Evolutionary conservation across 2,329 filamentous ascomycete species (phyloP), one percentile per base, ranked within the genome.

Genomic region (Arthrobotrys entomopaga): DNA sequence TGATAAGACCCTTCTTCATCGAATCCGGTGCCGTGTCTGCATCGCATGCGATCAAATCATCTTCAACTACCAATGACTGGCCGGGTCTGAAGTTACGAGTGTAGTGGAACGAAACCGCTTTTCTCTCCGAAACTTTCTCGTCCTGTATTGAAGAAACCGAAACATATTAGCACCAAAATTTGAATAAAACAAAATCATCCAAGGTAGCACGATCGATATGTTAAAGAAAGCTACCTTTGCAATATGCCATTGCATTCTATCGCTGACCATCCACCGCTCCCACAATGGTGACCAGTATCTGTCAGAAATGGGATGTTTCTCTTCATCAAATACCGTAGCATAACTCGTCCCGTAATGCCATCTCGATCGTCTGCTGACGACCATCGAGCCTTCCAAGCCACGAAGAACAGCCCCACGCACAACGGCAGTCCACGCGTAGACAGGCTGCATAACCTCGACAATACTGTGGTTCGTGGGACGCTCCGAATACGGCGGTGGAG

Each of bases 211-310:
- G 3, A 43, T 38, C 15, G 43, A 11, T 0, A 19, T 1, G 13
- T 50, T 65, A 81, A 84, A 77, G 78, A 81, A 84, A 89, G 89
- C 86, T 92, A 92, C 75, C 88, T 87, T 80, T 8, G 69, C 69
- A 19, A 93, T 91, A 81, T 93, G 90, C 91, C 91, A 93, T 81
- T 92, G 90, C 90, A 94, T 93, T 54, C 91, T 85, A 80, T 93
- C 90, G 52, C 86, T 88, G 5, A 93, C 90, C 90, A 92, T 93
- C 90, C 90, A 93, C 56, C 90, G 82, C 82, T 93, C 90, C 90
- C 90, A 92, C 22, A 93, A 81, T 4, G 90, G 90, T 77, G 88
- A 90, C 90, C 90, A 93, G 79, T 93, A 93, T 58, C 90, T 83
- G 80, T 93, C 91, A 49, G 84, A 86, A 4, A 91, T 87, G 2